phyloP scores from a whole-genome alignment of 2,329 filamentous ascomycete species.

The Coniochaeta ligniaria region DNA sequence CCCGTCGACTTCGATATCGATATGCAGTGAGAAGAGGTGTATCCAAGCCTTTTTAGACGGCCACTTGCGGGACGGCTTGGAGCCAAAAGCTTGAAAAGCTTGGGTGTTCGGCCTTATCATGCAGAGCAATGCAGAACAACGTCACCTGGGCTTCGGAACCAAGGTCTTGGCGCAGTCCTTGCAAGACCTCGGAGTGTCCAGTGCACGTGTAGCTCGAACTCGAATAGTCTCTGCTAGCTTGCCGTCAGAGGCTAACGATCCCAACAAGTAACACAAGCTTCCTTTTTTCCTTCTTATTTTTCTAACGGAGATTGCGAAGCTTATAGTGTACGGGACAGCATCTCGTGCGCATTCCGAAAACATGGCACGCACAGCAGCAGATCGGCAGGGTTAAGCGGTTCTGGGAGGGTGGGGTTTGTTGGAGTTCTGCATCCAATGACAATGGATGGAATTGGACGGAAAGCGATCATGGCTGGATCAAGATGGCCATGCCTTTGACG shows the following conservation, averaged over 20 bases:
- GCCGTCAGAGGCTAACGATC: background rate
- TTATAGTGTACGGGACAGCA: background rate
- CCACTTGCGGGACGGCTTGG: background rate
- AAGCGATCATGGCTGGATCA: background rate
- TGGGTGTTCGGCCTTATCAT: slow-evolving; percentile 1
- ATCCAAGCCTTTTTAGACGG: background rate
- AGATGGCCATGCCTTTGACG: background rate
- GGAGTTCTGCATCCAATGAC: background rate
- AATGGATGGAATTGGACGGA: background rate
- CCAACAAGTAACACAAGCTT: too few species aligned
- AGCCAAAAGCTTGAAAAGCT: slow-evolving; percentile 2
- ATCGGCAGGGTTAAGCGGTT: background rate
- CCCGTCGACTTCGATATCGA: background rate
- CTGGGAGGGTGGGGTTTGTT: background rate
- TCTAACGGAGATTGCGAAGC: background rate
- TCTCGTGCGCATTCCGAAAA: background rate
- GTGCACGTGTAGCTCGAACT: too few species aligned
- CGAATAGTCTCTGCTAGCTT: background rate
- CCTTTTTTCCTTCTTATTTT: background rate
- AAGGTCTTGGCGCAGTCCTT: background rate
- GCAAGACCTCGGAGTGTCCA: background rate
- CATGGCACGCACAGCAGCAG: background rate
- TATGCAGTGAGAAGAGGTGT: background rate
- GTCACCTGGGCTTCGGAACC: background rate
- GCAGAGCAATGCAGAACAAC: slow-evolving; percentile 4